Base-by-base conservation (phyloP, 164 flowering plant genomes). In the Kingdonia uniflora region DNA sequence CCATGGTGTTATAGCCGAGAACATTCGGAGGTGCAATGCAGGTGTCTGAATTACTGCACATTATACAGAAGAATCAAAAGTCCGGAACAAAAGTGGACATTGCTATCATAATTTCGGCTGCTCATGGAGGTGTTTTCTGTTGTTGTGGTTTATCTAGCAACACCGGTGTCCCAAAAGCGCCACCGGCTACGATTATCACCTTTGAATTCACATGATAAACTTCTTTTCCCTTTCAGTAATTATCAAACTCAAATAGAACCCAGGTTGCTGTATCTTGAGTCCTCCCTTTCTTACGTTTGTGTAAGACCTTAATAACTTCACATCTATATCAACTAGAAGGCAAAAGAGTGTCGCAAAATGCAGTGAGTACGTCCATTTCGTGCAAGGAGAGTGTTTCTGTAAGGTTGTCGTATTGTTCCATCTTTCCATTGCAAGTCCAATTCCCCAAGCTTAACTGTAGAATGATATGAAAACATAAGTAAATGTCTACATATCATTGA, bases 31-130 rank as follows among this genome's bases (percentile, higher is more conserved):
- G 54, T 85, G 91, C 63, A 88, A 23, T 0, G 84, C 37, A 0
- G 96, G 95, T 1, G 94, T 87, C 49, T 87, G 91, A 23, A 87
- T 72, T 22, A 87, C 59, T n/a, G 82, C 80, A 0, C 81, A 84
- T 44, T 78, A 78, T 0, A 81, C n/a, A 80, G 0, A 83, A 69
- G 2, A 55, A 42, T 2, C 72, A 54, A 15, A 65, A 65, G 14
- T 76, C 60, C 21, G 61, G 77, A 0, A 58, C 78, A 0, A 67
- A 77, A 0, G 78, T 70, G 0, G 82, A 85, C 94, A 87, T 88
- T 14, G 81, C 80, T 1, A 95, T 84, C 85, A 90, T 75, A 67
- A 51, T 52, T 76, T 84, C 0, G 97, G 91, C 61, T 88, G 97
- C 11, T 85, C 66, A 55, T 80, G 87, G 35, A 87, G 64, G 57